Evolutionary conservation across 2,329 filamentous ascomycete genomes (phyloP).

Genomic region (Claviceps purpurea): DNA sequence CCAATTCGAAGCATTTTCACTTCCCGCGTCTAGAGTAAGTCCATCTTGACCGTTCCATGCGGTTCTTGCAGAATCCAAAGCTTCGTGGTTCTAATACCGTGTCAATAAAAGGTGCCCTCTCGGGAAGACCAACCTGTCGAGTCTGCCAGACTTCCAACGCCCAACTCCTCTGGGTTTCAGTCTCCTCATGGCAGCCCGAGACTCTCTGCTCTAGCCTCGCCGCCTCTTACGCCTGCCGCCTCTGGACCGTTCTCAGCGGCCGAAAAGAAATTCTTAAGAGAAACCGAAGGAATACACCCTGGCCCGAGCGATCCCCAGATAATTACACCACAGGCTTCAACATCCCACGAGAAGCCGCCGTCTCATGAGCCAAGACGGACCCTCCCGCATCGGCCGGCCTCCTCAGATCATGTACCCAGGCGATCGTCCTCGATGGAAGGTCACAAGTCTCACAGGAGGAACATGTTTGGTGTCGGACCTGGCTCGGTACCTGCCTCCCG

Average conservation of each 20-base stretch:
- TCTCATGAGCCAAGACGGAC: conserved; percentile 26
- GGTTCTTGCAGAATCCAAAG: neutral
- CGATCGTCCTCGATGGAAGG: conserved; percentile 28
- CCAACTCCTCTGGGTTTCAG: conserved; percentile 47
- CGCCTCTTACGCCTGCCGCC: conserved; percentile 76
- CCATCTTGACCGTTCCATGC: conserved; percentile 3
- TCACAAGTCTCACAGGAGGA: conserved; percentile 34
- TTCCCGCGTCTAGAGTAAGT: conserved; percentile 72
- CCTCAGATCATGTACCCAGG: conserved; percentile 28
- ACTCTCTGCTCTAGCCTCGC: conserved; percentile 64
- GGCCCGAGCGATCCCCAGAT: conserved; percentile 28
- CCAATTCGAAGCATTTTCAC: conserved; percentile 79
- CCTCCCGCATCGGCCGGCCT: conserved; percentile 28
- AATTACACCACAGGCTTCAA: conserved; percentile 57
- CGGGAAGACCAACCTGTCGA: conserved; percentile 46
- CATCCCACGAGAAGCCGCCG: conserved; percentile 37
- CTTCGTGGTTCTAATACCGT: neutral
- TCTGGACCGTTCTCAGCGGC: conserved; percentile 34
- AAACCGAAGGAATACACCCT: conserved; percentile 25
- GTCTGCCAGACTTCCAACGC: conserved; percentile 50
- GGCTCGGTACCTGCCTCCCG: conserved; percentile 44
- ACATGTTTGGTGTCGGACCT: conserved; percentile 38
- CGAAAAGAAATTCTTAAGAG: conserved; percentile 17
- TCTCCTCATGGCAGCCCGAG: conserved; percentile 57
- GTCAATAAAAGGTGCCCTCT: conserved; percentile 36